Evolutionary conservation across 768 basidiomycete genomes (phyloP).

Genomic region (Chalciporus sphaerocephalus): DNA sequence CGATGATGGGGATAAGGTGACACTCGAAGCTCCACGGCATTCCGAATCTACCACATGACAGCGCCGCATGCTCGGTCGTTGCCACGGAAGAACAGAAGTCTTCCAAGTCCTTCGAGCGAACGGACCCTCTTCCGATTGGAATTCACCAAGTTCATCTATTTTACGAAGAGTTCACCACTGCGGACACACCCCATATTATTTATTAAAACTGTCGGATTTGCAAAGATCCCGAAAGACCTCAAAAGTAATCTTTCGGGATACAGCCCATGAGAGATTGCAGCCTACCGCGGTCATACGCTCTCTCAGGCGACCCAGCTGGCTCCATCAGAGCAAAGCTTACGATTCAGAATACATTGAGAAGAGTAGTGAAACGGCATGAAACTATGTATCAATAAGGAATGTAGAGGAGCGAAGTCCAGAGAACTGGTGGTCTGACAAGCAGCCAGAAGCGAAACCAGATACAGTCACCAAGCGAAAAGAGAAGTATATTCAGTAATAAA

Average conservation of each 20-base stretch:
- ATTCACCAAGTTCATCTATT: slow-evolving; percentile 10
- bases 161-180: slow-evolving; percentile 16
- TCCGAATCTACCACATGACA: slow-evolving; percentile 14
- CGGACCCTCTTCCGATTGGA: slow-evolving; percentile 11
- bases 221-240: background rate
- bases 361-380: slow-evolving; percentile 23
- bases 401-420: slow-evolving; percentile 26
- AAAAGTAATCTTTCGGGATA: too few species aligned
- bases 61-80: slow-evolving; percentile 27
- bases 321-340: slow-evolving; percentile 15
- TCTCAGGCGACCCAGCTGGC: background rate
- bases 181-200: background rate
- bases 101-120: slow-evolving; percentile 25
- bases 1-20: slow-evolving; percentile 18
- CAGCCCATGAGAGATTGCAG: too few species aligned
- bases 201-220: background rate
- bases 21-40: slow-evolving; percentile 23
- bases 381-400: slow-evolving; percentile 31
- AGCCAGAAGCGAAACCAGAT: slow-evolving; percentile 11
- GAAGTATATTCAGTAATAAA: slow-evolving; percentile 14
- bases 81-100: slow-evolving; percentile 31
- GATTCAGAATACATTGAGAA: slow-evolving; percentile 26
- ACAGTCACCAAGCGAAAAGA: slow-evolving; percentile 4
- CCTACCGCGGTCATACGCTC: too few species aligned
- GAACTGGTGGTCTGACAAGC: slow-evolving; percentile 6